Base-by-base conservation (phyloP, 441 rosid species). In the Eutrema salsugineum region DNA sequence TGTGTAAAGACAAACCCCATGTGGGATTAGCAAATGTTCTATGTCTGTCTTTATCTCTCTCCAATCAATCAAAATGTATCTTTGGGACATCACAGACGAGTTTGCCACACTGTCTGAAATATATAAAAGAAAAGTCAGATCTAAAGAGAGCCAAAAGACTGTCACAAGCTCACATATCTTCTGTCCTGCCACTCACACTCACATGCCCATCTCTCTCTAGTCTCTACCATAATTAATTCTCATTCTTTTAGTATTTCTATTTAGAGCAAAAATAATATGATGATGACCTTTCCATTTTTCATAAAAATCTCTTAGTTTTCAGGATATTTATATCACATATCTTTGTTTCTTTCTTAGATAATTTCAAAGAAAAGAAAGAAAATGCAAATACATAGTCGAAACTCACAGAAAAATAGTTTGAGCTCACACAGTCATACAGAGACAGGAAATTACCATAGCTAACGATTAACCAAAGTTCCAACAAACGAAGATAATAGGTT, bases 81-180 rank as follows among this genome's bases (percentile, higher is more conserved):
- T 69, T 63, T 49, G 63, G 44, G 73, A 75, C 73, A 68, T 61
- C 58, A 27, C 63, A 68, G 42, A 6, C 49, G 50, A 68, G 78
- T 75, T 61, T 75, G 78, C 73, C 73, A 75, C 63, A 74, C 63
- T 76, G 75, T 76, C 70, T 68, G 42, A 54, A 33, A 43, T 17
- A 33, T 22, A 35, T 28, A 30, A 10, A 5, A 43, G 43, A 58
- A 54, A 75, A 56, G 79, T 63, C 75, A 76, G 79, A 76, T 76
- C 79, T 69, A 70, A 54, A 43, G 39, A 59, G 5, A 22, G 40
- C 53, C 32, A 35, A 67, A 55, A 56, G 71, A 63, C 71, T 69
- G 79, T 75, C 78, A 74, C 63, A 67, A 67, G 78, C 73, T 74
- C 73, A 76, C 75, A 69, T 66, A 63, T n/a, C 70, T 69, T 56